A percentile compares a stretch with the other conserved stretches of the same genome.
These are phyloP conservation scores for Pythium chondricola DNA, from an alignment of 352 stramenopile genomes.

Conservation along the genomic window DNA sequence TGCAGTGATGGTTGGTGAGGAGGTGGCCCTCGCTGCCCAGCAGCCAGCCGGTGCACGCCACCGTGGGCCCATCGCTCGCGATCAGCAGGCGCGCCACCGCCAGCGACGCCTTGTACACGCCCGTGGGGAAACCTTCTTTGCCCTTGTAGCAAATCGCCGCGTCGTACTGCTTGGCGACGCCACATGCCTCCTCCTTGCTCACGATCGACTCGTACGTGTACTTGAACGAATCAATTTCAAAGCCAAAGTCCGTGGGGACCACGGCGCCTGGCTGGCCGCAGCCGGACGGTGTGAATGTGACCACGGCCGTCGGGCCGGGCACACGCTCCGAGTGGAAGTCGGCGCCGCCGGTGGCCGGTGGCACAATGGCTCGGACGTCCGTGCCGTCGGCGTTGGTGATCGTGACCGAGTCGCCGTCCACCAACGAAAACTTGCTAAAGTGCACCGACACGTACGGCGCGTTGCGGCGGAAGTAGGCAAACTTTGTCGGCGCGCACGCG, in stretches of 20 bases:
- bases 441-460: slow-evolving; percentile 28
- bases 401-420: slow-evolving; percentile 19
- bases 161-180: slow-evolving; percentile 23
- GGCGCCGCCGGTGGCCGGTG: neutral
- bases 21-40: slow-evolving; percentile 29
- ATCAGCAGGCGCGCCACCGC: slow-evolving; percentile 28
- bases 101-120: slow-evolving; percentile 20
- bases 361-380: slow-evolving; percentile 7
- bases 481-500: slow-evolving; percentile 14
- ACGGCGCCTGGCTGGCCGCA: slow-evolving; percentile 1
- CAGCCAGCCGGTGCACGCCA: slow-evolving; percentile 32
- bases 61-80: slow-evolving; percentile 10
- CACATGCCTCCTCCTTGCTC: slow-evolving; percentile 26
- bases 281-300: slow-evolving; percentile 17
- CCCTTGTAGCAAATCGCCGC: slow-evolving; percentile 31
- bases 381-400: slow-evolving; percentile 13
- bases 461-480: slow-evolving; percentile 17
- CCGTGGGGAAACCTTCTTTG: slow-evolving; percentile 7
- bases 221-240: slow-evolving; percentile 25
- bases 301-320: slow-evolving; percentile 6
- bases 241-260: slow-evolving; percentile 17
- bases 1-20: slow-evolving; percentile 38
- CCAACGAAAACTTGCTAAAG: slow-evolving; percentile 25
- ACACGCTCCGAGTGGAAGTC: slow-evolving; percentile 15
- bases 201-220: slow-evolving; percentile 22